Evolutionary conservation across 2,329 filamentous ascomycete genomes (phyloP).

Genomic region (Albophoma yamanashiensis): DNA sequence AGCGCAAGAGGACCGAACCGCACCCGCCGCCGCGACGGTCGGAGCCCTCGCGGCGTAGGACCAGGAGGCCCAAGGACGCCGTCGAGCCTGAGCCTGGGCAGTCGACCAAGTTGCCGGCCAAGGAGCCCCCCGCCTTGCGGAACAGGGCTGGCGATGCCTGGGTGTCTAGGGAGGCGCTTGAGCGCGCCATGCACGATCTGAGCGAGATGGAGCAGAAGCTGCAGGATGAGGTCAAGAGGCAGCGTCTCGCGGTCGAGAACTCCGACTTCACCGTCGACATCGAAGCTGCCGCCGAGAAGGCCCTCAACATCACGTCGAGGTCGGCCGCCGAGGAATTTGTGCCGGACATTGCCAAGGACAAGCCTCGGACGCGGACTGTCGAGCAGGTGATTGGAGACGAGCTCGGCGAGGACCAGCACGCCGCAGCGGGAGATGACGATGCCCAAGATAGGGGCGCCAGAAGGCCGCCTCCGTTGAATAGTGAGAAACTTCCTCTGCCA

Average conservation of each 20-base stretch:
- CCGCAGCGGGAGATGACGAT: slow-evolving; percentile 13
- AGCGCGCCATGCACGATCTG: slow-evolving; percentile 31
- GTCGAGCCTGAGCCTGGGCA: background rate
- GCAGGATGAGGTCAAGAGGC: slow-evolving; percentile 29
- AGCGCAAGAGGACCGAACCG: slow-evolving; percentile 22
- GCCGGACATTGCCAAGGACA: background rate
- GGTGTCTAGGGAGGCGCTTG: slow-evolving; percentile 16
- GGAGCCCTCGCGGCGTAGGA: slow-evolving; percentile 15
- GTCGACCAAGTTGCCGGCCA: background rate
- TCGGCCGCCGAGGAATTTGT: background rate
- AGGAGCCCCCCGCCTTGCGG: background rate
- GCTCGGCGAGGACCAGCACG: background rate
- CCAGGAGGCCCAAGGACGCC: slow-evolving; percentile 8
- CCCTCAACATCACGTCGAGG: background rate
- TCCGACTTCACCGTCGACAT: slow-evolving; percentile 17
- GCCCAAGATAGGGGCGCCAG: slow-evolving; percentile 24
- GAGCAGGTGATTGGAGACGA: background rate
- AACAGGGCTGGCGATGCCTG: background rate
- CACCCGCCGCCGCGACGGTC: slow-evolving; percentile 10
- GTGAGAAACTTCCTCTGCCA: slow-evolving; percentile 70
- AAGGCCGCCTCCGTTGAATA: slow-evolving; percentile 70
- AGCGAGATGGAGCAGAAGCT: slow-evolving; percentile 38
- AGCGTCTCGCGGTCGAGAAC: slow-evolving; percentile 35
- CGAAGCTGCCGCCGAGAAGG: background rate
- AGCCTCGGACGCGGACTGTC: background rate